A percentile compares a stretch with the other conserved stretches of the same genome.
Conservation (phyloP, 2,329 filamentous ascomycete genomes). For the Aspergillus latus region DNA sequence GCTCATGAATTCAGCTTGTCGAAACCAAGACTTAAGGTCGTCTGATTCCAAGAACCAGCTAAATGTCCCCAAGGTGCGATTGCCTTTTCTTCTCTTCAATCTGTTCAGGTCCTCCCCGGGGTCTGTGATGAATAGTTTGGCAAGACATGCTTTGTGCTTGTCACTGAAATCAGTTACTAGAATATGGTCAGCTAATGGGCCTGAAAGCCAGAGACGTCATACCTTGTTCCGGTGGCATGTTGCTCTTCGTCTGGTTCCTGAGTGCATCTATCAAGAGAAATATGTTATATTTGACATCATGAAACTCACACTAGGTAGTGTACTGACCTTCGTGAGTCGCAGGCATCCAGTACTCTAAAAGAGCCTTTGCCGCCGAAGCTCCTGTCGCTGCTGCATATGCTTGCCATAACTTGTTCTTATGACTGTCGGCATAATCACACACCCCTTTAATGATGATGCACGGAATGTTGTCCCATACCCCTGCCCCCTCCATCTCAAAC, state of each 20-base stretch:
- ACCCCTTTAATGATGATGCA: not conserved
- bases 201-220: too few species aligned
- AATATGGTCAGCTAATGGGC: too few species aligned
- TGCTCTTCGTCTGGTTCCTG: not conserved
- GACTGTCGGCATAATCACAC: not conserved
- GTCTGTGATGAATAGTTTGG: not conserved
- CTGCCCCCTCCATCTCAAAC: not conserved
- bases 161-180: not conserved
- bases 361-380: not conserved
- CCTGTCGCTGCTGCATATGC: not conserved
- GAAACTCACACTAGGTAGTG: not conserved
- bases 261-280: not conserved
- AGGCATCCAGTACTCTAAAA: not conserved
- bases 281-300: not conserved
- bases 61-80: not conserved
- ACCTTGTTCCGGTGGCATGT: too few species aligned
- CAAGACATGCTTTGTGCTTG: not conserved
- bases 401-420: not conserved
- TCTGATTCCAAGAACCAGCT: conserved; percentile 1
- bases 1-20: not conserved
- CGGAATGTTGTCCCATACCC: not conserved
- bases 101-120: conserved; percentile 1
- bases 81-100: conserved; percentile 3
- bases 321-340: not conserved
- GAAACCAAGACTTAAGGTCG: not conserved